Percentiles rank a stretch among this genome's conserved stretches.
These are phyloP conservation scores for Puccinia sorghi DNA, from an alignment of 1,284 basidiomycete species.

Conservation along the genomic window DNA sequence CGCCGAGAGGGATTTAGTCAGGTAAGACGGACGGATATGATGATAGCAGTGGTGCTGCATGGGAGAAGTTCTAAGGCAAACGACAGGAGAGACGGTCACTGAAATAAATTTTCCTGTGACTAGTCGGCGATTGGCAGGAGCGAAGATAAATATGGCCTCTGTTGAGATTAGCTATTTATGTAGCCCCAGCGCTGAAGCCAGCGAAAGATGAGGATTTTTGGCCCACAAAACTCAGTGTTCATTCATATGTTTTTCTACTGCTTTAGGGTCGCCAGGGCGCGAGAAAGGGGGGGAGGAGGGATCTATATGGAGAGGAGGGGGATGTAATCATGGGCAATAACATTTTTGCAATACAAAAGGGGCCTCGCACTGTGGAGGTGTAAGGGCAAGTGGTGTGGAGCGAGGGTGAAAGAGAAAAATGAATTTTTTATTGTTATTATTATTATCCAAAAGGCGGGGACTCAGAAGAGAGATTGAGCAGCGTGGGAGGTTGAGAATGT, in stretches of 20 bases:
- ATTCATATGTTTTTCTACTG: background rate
- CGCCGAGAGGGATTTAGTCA: background rate
- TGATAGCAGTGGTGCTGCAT: conserved; percentile 21
- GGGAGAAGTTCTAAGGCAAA: conserved; percentile 14
- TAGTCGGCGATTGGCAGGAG: conserved; percentile 35
- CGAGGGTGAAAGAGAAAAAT: background rate
- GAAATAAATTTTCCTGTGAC: conserved; percentile 18
- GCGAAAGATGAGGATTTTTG: conserved; percentile 1
- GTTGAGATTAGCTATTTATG: too few relatives aligned
- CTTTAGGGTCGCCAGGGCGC: background rate
- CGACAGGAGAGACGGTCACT: conserved; percentile 8
- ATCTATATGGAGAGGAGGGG: background rate
- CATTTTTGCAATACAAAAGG: conserved; percentile 10
- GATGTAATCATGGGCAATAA: background rate
- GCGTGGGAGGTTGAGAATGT: conserved; percentile 14
- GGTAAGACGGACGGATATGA: conserved; percentile 15
- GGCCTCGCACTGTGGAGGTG: background rate
- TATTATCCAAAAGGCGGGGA: background rate
- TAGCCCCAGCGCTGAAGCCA: conserved; percentile 10
- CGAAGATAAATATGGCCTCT: too few relatives aligned
- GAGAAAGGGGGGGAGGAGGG: background rate
- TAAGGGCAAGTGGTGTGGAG: conserved; percentile 24
- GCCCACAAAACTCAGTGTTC: background rate
- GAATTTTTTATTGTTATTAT: too few relatives aligned
- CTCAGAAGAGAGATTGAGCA: background rate